Percentiles rank a stretch among this genome's conserved stretches.
Conservation (phyloP, 2,329 filamentous ascomycete species). For the Trichoderma polysporum region DNA sequence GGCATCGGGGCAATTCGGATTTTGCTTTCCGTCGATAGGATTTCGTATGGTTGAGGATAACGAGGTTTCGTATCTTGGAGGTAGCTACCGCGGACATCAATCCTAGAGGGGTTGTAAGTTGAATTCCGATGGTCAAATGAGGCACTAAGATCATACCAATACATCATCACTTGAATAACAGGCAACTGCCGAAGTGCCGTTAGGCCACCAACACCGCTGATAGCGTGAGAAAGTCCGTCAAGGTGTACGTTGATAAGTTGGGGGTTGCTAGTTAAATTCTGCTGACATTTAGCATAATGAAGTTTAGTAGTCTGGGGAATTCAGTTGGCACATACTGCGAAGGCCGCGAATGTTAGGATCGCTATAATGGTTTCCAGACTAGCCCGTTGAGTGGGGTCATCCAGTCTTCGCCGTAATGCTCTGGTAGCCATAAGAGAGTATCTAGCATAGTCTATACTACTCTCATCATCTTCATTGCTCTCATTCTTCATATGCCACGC, state of each 20-base stretch:
- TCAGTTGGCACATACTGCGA: background rate
- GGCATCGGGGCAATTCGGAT: background rate
- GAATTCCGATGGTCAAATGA: background rate
- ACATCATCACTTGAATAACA: slow-evolving; percentile 11
- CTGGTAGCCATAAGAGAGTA: slow-evolving; percentile 14
- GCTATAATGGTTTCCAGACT: slow-evolving; percentile 11
- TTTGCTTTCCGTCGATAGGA: background rate
- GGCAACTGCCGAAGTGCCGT: background rate
- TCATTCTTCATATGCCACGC: slow-evolving; percentile 5
- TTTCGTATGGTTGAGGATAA: slow-evolving; percentile 7
- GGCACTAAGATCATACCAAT: background rate
- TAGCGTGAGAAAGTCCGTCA: slow-evolving; percentile 7
- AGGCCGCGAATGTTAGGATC: slow-evolving; percentile 6
- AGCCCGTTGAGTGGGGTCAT: background rate
- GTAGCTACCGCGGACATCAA: background rate
- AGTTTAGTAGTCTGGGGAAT: background rate
- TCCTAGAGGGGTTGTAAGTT: background rate
- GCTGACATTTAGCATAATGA: background rate
- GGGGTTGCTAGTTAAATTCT: slow-evolving; percentile 8
- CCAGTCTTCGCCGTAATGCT: background rate
- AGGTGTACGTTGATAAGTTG: slow-evolving; percentile 12
- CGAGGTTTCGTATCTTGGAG: background rate
- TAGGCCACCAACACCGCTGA: background rate
- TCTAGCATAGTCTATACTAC: slow-evolving; percentile 9
- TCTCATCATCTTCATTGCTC: background rate